Evolutionary conservation across 257 asterid species (phyloP).

Genomic region (Paraleonurus japonicus): DNA sequence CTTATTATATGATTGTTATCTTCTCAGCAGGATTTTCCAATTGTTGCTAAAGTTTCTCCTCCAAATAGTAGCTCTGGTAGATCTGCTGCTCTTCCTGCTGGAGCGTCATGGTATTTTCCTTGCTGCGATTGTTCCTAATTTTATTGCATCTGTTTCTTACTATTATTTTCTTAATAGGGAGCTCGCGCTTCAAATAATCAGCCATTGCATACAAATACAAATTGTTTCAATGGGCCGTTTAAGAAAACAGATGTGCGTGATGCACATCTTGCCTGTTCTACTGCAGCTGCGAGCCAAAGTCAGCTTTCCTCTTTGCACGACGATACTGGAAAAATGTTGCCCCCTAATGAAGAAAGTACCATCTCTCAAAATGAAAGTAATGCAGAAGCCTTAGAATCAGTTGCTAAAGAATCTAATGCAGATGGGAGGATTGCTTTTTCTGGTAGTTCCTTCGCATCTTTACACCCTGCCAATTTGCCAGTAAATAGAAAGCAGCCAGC

Average conservation of each 20-base stretch:
- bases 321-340: conserved; percentile 39
- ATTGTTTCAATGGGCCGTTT: conserved; percentile 43
- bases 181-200: conserved; percentile 63
- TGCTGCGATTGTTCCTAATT: conserved; percentile 12
- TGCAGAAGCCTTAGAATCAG: conserved; percentile 32
- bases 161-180: conserved; percentile 51
- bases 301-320: conserved; percentile 39
- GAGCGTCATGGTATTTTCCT: conserved; percentile 76
- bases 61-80: conserved; percentile 87
- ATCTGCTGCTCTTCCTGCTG: conserved; percentile 91
- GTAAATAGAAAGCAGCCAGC: conserved; percentile 37
- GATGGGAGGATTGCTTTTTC: conserved; percentile 34
- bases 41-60: conserved; percentile 40
- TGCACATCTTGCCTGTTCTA: conserved; percentile 43
- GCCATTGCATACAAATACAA: conserved; percentile 40
- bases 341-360: conserved; percentile 38
- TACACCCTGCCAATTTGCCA: conserved; percentile 25
- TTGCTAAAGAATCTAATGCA: conserved; percentile 31
- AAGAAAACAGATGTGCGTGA: conserved; percentile 40
- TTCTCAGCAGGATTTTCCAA: conserved; percentile 35
- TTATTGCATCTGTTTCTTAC: conserved; percentile 20
- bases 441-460: conserved; percentile 31
- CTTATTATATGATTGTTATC: neutral
- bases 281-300: conserved; percentile 46
- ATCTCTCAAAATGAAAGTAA: conserved; percentile 37